phyloP scores from a whole-genome alignment of 257 asterid species.

The Solanum ossicruentum region DNA sequence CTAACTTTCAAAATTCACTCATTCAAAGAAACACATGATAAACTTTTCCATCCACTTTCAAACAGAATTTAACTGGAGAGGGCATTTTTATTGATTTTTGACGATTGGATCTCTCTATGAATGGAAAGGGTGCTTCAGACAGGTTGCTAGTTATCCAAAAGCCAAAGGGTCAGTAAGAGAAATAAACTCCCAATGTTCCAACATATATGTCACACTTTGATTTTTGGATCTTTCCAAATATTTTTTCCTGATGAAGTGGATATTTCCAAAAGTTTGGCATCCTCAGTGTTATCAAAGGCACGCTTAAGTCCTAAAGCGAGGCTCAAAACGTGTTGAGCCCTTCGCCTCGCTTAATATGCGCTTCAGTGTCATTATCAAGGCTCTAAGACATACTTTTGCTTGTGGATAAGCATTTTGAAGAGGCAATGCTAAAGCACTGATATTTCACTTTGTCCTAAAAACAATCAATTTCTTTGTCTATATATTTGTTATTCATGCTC shows the following conservation, averaged over 20 bases:
- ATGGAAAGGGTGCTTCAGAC: neutral
- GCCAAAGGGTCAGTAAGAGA: neutral
- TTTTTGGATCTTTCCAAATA: neutral
- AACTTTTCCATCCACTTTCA: neutral
- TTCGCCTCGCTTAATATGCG: too few relatives aligned
- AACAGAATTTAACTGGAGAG: neutral
- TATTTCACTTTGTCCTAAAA: too few relatives aligned
- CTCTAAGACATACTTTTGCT: too few relatives aligned
- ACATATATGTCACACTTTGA: neutral
- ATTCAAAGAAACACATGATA: neutral
- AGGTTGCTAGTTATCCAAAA: neutral
- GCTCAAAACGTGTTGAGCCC: too few relatives aligned
- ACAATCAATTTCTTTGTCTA: too few relatives aligned
- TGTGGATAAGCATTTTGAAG: too few relatives aligned
- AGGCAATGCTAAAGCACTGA: too few relatives aligned
- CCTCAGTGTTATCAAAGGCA: too few relatives aligned
- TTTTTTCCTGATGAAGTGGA: neutral
- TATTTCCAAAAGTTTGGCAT: too few relatives aligned
- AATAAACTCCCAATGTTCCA: neutral
- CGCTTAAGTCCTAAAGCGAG: too few relatives aligned
- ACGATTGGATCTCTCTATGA: neutral
- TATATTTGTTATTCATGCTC: too few relatives aligned
- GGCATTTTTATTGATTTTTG: neutral
- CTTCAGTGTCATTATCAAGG: too few relatives aligned
- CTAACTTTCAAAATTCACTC: neutral